These are phyloP conservation scores for Pyrus bretschneideri DNA, from an alignment of 306 rosid species.

Conservation along the genomic window DNA sequence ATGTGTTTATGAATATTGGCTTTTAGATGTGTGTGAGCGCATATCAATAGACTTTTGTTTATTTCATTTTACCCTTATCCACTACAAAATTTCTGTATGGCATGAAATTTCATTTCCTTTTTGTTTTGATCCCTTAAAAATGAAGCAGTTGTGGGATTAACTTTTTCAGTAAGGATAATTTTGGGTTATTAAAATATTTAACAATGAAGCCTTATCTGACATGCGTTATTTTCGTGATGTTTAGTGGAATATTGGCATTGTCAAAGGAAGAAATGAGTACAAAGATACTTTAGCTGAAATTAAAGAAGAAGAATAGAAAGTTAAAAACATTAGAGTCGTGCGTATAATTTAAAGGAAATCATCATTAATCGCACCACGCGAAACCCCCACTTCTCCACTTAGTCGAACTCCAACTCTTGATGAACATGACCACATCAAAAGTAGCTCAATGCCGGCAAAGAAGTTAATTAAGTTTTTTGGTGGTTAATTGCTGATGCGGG, in stretches of 20 bases:
- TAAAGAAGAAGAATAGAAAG: neutral
- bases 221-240: neutral
- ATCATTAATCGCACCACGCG: neutral
- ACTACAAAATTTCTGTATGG: too few relatives aligned
- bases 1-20: too few relatives aligned
- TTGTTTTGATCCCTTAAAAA: neutral
- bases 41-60: too few relatives aligned
- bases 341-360: neutral
- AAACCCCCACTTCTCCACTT: neutral
- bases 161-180: neutral
- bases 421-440: neutral
- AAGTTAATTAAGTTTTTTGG: too few relatives aligned
- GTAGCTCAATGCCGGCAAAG: neutral
- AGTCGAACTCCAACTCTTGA: neutral
- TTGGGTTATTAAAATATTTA: neutral
- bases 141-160: neutral
- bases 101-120: too few relatives aligned
- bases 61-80: neutral
- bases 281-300: neutral
- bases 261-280: neutral
- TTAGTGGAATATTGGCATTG: neutral
- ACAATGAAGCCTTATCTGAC: neutral
- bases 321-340: neutral
- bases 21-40: too few relatives aligned
- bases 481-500: too few relatives aligned